Conservation (phyloP, 1,284 basidiomycete species). For the Phellopilus nigrolimitatus region DNA sequence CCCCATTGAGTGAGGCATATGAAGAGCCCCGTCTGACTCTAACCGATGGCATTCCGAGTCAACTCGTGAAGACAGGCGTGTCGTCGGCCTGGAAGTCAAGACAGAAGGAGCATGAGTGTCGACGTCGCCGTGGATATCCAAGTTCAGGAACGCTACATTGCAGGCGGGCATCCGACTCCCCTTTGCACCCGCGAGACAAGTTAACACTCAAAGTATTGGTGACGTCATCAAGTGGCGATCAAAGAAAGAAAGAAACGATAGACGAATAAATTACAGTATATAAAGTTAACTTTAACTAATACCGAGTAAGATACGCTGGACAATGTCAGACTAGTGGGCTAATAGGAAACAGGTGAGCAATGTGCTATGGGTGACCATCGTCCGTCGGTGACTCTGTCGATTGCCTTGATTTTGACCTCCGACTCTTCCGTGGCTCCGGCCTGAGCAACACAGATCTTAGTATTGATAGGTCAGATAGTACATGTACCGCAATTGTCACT, state of each 20-base stretch:
- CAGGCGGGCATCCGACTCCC: too few species aligned
- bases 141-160: too few species aligned
- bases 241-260: neutral
- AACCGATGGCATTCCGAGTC: constrained; percentile 47
- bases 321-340: too few species aligned
- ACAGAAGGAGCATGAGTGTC: constrained; percentile 1
- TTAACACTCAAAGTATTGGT: too few species aligned
- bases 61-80: constrained; percentile 4
- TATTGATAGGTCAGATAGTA: neutral
- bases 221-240: neutral
- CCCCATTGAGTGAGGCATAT: constrained; percentile 36
- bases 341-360: too few species aligned
- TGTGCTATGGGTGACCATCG: neutral
- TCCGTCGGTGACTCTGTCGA: neutral
- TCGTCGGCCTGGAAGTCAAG: constrained; percentile 7
- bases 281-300: too few species aligned
- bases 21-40: constrained; percentile 41
- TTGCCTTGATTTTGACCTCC: neutral
- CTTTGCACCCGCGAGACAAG: too few species aligned
- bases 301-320: too few species aligned
- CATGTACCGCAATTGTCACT: neutral
- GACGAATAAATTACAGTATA: neutral
- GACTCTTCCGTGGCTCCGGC: neutral
- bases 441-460: neutral
- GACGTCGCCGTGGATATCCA: neutral